Conservation (phyloP, 1,284 basidiomycete species). For the Phenoliferia sp. region DNA sequence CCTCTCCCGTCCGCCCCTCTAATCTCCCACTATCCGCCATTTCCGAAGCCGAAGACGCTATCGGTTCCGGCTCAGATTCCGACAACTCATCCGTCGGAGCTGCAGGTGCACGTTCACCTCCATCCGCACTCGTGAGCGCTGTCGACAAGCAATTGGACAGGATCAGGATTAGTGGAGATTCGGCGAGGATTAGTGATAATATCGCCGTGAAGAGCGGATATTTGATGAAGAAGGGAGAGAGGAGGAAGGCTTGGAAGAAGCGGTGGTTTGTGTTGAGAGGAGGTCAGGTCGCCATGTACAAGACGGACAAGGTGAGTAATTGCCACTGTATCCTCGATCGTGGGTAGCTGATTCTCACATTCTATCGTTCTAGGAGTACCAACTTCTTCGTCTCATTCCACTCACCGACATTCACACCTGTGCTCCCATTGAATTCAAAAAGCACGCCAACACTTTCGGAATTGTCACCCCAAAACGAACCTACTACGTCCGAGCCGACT, state of each 20-base stretch:
- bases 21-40: constrained; percentile 24
- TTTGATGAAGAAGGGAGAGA: constrained; percentile 91
- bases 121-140: not conserved
- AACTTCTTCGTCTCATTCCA: constrained; percentile 83
- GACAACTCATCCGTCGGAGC: constrained; percentile 20
- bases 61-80: constrained; percentile 19
- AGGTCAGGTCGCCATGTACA: constrained; percentile 93
- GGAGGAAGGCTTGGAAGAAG: constrained; percentile 98
- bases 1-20: constrained; percentile 4
- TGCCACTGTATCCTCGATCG: not conserved
- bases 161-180: constrained; percentile 12
- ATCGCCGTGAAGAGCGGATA: constrained; percentile 80
- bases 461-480: constrained; percentile 87
- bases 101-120: not conserved
- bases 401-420: constrained; percentile 86
- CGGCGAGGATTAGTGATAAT: constrained; percentile 53
- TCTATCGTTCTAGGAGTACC: constrained; percentile 59
- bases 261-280: constrained; percentile 95
- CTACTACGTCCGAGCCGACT: constrained; percentile 84
- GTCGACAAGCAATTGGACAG: not conserved
- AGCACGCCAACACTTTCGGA: constrained; percentile 83
- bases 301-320: constrained; percentile 60
- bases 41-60: constrained; percentile 23
- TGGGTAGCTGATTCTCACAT: not conserved
- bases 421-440: constrained; percentile 80